Conservation (phyloP, 2,329 filamentous ascomycete genomes). For the Paecilomyces sp. region DNA sequence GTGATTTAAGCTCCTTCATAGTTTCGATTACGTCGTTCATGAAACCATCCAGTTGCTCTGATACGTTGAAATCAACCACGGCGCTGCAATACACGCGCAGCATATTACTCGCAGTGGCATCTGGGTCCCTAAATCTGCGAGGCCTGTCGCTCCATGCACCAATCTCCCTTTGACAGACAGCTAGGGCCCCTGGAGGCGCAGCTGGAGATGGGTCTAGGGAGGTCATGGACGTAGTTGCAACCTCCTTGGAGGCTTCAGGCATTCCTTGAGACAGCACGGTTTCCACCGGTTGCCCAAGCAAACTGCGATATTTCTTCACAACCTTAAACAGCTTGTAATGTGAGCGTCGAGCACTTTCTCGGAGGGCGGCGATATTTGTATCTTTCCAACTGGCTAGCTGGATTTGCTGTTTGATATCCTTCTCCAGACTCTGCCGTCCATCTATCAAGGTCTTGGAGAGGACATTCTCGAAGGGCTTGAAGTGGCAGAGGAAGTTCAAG, state of each 20-base stretch:
- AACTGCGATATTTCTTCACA: slow-evolving; percentile 77
- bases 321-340: slow-evolving; percentile 89
- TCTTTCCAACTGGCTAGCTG: slow-evolving; percentile 96
- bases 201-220: slow-evolving; percentile 9
- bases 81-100: slow-evolving; percentile 51
- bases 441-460: slow-evolving; percentile 59
- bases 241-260: slow-evolving; percentile 26
- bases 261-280: slow-evolving; percentile 40
- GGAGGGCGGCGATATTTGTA: slow-evolving; percentile 82
- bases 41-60: slow-evolving; percentile 59
- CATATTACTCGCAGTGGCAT: slow-evolving; percentile 69
- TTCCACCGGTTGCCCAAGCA: slow-evolving; percentile 71
- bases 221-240: slow-evolving; percentile 8
- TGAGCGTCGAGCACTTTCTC: slow-evolving; percentile 82
- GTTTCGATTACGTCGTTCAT: slow-evolving; percentile 60
- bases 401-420: slow-evolving; percentile 86
- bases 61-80: slow-evolving; percentile 47
- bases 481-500: slow-evolving; percentile 70
- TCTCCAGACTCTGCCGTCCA: slow-evolving; percentile 72
- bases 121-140: slow-evolving; percentile 63
- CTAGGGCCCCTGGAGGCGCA: slow-evolving; percentile 23
- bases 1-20: slow-evolving; percentile 68
- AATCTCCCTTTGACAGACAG: slow-evolving; percentile 21
- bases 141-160: slow-evolving; percentile 40
- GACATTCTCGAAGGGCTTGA: slow-evolving; percentile 60